A percentile compares a stretch with the other conserved stretches of the same genome.
phyloP scores from a whole-genome alignment of 352 stramenopile species.

The Globisporangium spiculum region DNA sequence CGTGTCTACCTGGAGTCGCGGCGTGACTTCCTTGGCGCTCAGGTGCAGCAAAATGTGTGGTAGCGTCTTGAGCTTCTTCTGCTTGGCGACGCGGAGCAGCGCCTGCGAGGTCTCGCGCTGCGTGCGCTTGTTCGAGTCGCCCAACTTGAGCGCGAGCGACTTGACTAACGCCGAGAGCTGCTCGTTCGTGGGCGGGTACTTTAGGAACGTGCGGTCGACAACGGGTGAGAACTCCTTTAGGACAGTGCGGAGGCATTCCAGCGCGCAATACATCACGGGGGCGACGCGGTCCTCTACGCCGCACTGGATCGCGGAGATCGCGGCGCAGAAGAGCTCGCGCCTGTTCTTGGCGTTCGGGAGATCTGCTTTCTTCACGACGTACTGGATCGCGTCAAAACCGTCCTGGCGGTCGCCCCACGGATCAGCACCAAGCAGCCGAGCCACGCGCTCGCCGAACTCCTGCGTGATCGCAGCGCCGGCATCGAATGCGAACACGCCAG shows the following conservation, averaged over 20 bases:
- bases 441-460: constrained; percentile 69
- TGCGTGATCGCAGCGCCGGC: constrained; percentile 63
- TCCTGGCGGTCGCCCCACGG: constrained; percentile 80
- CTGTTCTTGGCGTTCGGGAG: constrained; percentile 32
- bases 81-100: constrained; percentile 54
- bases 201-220: constrained; percentile 39
- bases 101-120: constrained; percentile 65
- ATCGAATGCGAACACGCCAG: constrained; percentile 38
- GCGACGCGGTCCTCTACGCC: constrained; percentile 75
- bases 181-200: constrained; percentile 45
- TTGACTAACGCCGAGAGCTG: constrained; percentile 54
- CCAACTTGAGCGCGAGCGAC: constrained; percentile 56
- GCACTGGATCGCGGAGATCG: constrained; percentile 61
- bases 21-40: constrained; percentile 52
- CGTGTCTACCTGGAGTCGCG: constrained; percentile 54
- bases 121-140: constrained; percentile 82
- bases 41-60: constrained; percentile 61
- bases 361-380: constrained; percentile 64
- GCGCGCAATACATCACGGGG: constrained; percentile 79
- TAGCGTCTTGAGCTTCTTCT: constrained; percentile 57
- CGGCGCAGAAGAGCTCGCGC: constrained; percentile 63
- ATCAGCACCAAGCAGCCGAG: constrained; percentile 59
- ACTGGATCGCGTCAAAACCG: constrained; percentile 70
- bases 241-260: constrained; percentile 68
- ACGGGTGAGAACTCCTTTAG: constrained; percentile 62